Evolutionary conservation across 345 rosid species (phyloP).

Genomic region (Abelmoschus esculentus): DNA sequence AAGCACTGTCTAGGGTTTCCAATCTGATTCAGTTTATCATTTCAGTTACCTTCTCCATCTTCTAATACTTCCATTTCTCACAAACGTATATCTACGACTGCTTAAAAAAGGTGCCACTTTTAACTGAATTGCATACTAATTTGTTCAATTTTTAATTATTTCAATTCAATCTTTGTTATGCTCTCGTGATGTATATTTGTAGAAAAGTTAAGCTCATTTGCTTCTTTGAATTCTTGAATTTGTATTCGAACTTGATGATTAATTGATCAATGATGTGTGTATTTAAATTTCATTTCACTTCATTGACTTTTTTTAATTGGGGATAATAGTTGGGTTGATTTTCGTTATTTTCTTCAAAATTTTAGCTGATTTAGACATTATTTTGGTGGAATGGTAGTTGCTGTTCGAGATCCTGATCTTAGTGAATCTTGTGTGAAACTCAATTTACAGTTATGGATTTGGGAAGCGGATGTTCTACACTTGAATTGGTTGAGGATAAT

Average conservation of each 20-base stretch:
- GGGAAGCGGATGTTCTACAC: conserved; percentile 31
- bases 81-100: no score
- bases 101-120: conserved; percentile 14
- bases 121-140: neutral
- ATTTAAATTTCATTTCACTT: neutral
- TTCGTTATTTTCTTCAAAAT: conserved; percentile 23
- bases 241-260: neutral
- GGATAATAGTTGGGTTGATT: conserved; percentile 10
- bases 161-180: neutral
- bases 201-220: neutral
- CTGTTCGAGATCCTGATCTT: conserved; percentile 44
- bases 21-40: neutral
- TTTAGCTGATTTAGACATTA: conserved; percentile 17
- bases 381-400: conserved; percentile 44
- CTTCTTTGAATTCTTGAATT: conserved; percentile 2
- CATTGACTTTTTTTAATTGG: conserved; percentile 9
- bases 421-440: conserved; percentile 13
- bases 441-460: conserved; percentile 30
- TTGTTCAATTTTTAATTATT: neutral
- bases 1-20: conserved; percentile 23
- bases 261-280: neutral
- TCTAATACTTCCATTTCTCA: neutral
- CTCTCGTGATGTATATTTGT: neutral
- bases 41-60: conserved; percentile 1
- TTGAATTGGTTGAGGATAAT: conserved; percentile 49